Conservation (phyloP, 352 stramenopile genomes). For the Peronosclerospora sorghi region DNA sequence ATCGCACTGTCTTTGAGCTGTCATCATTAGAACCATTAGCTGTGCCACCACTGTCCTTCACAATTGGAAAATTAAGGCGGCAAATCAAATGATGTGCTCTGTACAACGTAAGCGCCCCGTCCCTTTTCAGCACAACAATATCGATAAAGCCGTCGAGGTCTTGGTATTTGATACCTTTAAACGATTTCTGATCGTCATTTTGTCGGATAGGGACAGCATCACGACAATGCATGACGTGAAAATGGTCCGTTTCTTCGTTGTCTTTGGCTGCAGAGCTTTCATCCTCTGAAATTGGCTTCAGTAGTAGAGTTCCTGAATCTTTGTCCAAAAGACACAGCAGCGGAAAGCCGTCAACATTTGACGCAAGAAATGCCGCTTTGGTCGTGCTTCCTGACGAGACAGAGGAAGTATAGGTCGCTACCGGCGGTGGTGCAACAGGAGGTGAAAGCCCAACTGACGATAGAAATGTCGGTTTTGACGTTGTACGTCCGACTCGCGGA, state of each 20-base stretch:
- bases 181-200: not conserved
- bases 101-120: conserved; percentile 24
- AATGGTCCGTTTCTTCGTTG: conserved; percentile 1
- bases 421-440: conserved; percentile 8
- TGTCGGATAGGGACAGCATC: conserved; percentile 29
- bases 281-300: conserved; percentile 22
- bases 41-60: not conserved
- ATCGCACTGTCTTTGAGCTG: not conserved
- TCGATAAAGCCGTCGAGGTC: conserved; percentile 9
- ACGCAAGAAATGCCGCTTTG: conserved; percentile 30
- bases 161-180: not conserved
- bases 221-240: conserved; percentile 24
- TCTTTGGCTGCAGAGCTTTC: conserved; percentile 2
- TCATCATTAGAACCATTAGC: not conserved
- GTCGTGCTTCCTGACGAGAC: conserved; percentile 1
- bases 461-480: conserved; percentile 10
- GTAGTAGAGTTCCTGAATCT: conserved; percentile 17
- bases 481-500: conserved; percentile 7
- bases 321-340: conserved; percentile 43
- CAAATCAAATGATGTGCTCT: conserved; percentile 24
- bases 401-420: conserved; percentile 1
- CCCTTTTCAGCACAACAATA: conserved; percentile 30
- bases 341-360: conserved; percentile 10
- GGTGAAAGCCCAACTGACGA: conserved; percentile 14
- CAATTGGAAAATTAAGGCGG: conserved; percentile 12